Conservation (phyloP, 768 basidiomycete species). For the Trametes punicea region DNA sequence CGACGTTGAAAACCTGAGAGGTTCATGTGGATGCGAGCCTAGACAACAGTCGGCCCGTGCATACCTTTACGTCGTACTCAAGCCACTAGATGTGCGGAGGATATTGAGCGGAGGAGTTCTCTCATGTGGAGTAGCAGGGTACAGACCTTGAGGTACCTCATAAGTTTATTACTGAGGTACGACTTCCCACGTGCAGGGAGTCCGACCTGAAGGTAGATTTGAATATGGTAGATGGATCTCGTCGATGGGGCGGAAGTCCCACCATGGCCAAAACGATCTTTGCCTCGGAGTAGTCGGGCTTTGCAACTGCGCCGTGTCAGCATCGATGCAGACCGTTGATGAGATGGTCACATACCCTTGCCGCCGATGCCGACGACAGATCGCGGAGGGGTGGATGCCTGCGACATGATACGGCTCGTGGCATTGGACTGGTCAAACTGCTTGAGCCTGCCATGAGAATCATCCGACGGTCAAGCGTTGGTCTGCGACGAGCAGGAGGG, state of each 20-base stretch:
- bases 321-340: background rate
- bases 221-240: background rate
- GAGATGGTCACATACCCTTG: slow-evolving; percentile 54
- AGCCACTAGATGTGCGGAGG: slow-evolving; percentile 67
- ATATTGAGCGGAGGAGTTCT: background rate
- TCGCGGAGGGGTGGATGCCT: slow-evolving; percentile 73
- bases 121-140: background rate
- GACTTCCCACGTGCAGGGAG: slow-evolving; percentile 98
- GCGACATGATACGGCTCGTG: slow-evolving; percentile 66
- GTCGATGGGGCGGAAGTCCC: slow-evolving; percentile 13
- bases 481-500: background rate
- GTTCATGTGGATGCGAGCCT: background rate
- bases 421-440: slow-evolving; percentile 74
- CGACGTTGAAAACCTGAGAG: slow-evolving; percentile 92
- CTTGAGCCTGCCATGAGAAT: slow-evolving; percentile 53
- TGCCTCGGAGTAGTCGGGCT: slow-evolving; percentile 97
- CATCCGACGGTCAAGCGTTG: background rate
- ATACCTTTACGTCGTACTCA: slow-evolving; percentile 94
- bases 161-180: slow-evolving; percentile 96
- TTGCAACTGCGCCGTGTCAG: slow-evolving; percentile 58
- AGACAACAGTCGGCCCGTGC: background rate
- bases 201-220: slow-evolving; percentile 65
- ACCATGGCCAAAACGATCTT: slow-evolving; percentile 99
- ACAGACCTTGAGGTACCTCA: slow-evolving; percentile 85
- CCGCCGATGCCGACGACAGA: slow-evolving; percentile 87